A percentile compares a stretch with the other conserved stretches of the same genome.
Conservation (phyloP, 129 eudicot species). For the Deinandra increscens region DNA sequence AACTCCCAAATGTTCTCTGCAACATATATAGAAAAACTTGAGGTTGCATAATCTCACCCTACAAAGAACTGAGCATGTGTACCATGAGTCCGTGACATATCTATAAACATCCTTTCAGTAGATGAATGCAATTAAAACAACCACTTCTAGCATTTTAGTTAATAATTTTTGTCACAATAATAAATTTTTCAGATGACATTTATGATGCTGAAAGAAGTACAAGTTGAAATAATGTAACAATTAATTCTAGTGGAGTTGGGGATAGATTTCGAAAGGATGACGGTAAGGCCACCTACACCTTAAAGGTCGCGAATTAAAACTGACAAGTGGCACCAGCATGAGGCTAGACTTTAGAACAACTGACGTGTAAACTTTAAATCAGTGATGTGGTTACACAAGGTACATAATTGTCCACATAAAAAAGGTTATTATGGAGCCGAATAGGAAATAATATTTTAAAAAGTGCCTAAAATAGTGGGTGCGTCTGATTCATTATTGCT, state of each 20-base stretch:
- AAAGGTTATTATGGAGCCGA: background rate
- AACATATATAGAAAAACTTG: background rate
- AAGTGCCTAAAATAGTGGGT: constrained; percentile 13
- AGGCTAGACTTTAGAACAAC: background rate
- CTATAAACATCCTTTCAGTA: constrained; percentile 11
- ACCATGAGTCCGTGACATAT: background rate
- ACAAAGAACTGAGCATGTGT: background rate
- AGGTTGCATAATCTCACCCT: constrained; percentile 11
- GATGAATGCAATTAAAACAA: background rate
- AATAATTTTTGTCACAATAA: background rate
- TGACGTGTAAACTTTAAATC: background rate
- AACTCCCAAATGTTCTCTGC: background rate
- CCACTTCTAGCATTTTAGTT: background rate
- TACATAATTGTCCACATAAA: constrained; percentile 4
- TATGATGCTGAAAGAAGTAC: constrained; percentile 5
- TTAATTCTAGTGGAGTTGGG: background rate
- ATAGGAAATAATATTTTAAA: background rate
- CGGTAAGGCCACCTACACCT: background rate
- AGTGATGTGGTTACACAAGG: constrained; percentile 1
- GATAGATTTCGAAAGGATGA: background rate
- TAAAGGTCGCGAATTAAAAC: background rate
- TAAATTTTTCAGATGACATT: background rate
- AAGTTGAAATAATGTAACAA: background rate
- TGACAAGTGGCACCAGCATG: constrained; percentile 12
- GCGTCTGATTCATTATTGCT: constrained; percentile 1